Percentiles rank a stretch among this genome's conserved stretches.
Conservation (phyloP, 164 flowering plant species). For the Tetrastigma voinierianum region DNA sequence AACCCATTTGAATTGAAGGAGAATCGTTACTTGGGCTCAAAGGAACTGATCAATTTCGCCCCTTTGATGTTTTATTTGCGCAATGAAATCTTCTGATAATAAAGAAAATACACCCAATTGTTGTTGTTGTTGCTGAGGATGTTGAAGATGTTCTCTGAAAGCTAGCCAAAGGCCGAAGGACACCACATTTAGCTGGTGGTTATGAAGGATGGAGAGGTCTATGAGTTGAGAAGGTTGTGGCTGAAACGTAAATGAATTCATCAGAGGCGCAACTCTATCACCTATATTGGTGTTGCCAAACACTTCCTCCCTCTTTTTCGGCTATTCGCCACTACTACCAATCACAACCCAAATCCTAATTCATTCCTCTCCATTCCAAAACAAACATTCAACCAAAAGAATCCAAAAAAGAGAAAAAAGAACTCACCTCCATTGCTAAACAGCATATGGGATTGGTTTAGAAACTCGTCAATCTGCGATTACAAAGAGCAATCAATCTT, state of each 20-base stretch:
- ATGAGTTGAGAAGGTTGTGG: constrained; percentile 43
- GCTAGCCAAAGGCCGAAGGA: constrained; percentile 77
- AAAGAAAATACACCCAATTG: constrained; percentile 19
- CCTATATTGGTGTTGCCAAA: too few species aligned
- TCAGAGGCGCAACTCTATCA: too few species aligned
- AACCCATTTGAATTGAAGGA: constrained; percentile 20
- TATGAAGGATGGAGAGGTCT: constrained; percentile 61
- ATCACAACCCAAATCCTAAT: too few species aligned
- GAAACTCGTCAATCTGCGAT: constrained; percentile 41
- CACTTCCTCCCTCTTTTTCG: too few species aligned
- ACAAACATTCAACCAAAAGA: too few species aligned
- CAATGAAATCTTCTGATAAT: constrained; percentile 44
- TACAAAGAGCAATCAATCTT: constrained; percentile 46
- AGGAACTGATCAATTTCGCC: constrained; percentile 75
- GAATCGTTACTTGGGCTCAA: constrained; percentile 80
- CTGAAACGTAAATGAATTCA: constrained; percentile 39
- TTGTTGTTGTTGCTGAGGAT: constrained; percentile 23
- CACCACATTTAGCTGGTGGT: constrained; percentile 39
- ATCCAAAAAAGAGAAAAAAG: too few species aligned
- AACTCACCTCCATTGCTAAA: too few species aligned
- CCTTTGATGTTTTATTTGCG: constrained; percentile 59
- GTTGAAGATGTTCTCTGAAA: constrained; percentile 55
- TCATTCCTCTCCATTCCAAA: too few species aligned
- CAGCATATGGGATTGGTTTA: constrained; percentile 52
- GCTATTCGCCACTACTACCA: too few species aligned